These are phyloP conservation scores for Aureobasidium sp. DNA, from an alignment of 2,329 filamentous ascomycete genomes.

Conservation along the genomic window DNA sequence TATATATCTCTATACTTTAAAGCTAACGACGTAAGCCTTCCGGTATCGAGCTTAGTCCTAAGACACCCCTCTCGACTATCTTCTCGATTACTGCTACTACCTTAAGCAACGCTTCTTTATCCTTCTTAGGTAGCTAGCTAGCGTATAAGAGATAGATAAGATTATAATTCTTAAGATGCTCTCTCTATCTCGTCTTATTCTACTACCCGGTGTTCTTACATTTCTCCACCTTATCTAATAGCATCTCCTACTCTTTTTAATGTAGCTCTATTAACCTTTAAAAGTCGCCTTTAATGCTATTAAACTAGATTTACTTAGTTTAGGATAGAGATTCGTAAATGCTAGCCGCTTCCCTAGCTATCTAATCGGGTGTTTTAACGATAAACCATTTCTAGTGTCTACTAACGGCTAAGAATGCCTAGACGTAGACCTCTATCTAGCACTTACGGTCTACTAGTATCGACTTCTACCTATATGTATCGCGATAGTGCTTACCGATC, in stretches of 20 bases:
- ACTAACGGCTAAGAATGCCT: too few species aligned
- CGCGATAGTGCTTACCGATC: too few species aligned
- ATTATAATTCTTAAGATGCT: conserved; percentile 16
- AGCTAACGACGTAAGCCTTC: conserved; percentile 17
- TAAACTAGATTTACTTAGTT: background rate
- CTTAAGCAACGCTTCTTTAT: conserved; percentile 11
- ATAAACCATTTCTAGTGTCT: too few species aligned
- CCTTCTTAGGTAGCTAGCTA: conserved; percentile 15
- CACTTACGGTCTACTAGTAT: too few species aligned
- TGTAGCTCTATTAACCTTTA: background rate
- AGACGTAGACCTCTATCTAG: too few species aligned
- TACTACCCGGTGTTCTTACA: conserved; percentile 12
- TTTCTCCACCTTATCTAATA: background rate
- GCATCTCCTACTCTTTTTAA: background rate
- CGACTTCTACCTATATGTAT: too few species aligned
- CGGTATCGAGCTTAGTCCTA: conserved; percentile 14
- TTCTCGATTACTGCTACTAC: background rate
- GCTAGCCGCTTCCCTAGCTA: too few species aligned
- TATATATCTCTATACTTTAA: conserved; percentile 12
- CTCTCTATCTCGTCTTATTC: conserved; percentile 16
- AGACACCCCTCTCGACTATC: conserved; percentile 17
- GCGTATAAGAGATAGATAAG: conserved; percentile 9
- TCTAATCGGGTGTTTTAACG: too few species aligned
- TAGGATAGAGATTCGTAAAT: too few species aligned
- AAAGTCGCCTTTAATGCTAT: background rate